Evolutionary conservation across 139 green algal genomes (phyloP).

Genomic region (Tetradesmus obliquus): DNA sequence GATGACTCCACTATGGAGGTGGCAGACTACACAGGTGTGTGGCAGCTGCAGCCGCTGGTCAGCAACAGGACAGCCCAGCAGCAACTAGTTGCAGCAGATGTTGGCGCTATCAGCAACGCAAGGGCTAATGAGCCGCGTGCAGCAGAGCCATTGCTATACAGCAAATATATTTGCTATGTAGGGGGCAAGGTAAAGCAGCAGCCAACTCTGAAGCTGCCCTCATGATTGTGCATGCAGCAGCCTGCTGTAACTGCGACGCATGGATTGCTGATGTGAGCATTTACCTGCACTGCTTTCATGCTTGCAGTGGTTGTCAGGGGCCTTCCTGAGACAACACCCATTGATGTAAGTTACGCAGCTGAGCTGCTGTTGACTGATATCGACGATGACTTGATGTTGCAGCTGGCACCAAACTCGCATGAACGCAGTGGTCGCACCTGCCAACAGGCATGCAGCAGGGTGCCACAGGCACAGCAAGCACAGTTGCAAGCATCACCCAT

Average conservation of each 20-base stretch:
- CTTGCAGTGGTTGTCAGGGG: constrained; percentile 53
- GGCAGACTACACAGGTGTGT: constrained; percentile 51
- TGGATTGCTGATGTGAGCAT: not conserved
- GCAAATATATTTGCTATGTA: not conserved
- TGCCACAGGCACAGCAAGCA: not conserved
- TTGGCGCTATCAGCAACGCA: not conserved
- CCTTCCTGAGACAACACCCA: constrained; percentile 52
- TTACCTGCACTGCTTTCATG: not conserved
- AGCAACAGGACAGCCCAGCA: too few relatives aligned
- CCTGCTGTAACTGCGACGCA: not conserved
- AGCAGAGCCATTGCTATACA: not conserved
- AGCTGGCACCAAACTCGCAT: too few relatives aligned
- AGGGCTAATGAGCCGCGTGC: not conserved
- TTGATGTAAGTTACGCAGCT: constrained; percentile 33
- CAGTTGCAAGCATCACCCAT: not conserved
- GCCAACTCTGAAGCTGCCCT: not conserved
- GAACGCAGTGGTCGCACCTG: too few relatives aligned
- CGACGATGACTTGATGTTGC: too few relatives aligned
- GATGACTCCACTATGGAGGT: constrained; percentile 47
- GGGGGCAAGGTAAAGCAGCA: not conserved
- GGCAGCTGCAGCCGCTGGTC: too few relatives aligned
- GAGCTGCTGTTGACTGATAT: too few relatives aligned
- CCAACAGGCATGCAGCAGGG: too few relatives aligned
- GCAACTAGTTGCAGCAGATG: not conserved
- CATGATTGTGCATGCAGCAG: not conserved